phyloP scores from a whole-genome alignment of 305 asterid species.

The Rubia peregrina region DNA sequence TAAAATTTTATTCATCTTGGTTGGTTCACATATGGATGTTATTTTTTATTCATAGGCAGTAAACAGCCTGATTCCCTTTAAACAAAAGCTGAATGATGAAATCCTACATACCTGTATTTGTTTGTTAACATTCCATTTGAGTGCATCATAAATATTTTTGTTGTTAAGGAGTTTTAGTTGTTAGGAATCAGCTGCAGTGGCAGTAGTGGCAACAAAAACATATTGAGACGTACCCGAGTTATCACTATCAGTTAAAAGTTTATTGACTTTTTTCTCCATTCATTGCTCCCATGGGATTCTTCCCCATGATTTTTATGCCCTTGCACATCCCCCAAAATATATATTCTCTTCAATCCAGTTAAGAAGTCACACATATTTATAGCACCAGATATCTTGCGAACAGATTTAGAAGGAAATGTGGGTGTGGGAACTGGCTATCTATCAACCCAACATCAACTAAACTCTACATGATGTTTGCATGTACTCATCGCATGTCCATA shows the following conservation, averaged over 20 bases:
- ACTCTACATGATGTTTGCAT: no score
- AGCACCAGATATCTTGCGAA: constrained; percentile 36
- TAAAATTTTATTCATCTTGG: no score
- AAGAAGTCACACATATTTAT: constrained; percentile 8
- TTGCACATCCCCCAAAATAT: constrained; percentile 16
- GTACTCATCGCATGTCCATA: no score
- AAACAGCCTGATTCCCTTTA: no score
- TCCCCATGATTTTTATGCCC: constrained; percentile 14
- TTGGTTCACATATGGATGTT: no score
- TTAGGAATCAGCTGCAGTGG: background rate
- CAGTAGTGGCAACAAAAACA: no score
- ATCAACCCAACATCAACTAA: no score
- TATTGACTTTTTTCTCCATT: constrained; percentile 26
- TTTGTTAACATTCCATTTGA: constrained; percentile 13
- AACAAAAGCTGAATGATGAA: no score
- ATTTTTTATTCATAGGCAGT: no score
- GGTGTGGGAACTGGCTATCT: constrained; percentile 40
- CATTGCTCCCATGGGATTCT: background rate
- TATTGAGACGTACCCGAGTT: constrained; percentile 10
- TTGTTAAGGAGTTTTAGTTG: constrained; percentile 39
- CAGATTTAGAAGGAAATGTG: constrained; percentile 36
- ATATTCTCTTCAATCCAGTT: constrained; percentile 2
- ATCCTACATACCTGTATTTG: no score
- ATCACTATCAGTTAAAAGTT: constrained; percentile 37
- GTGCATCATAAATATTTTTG: constrained; percentile 60